These are phyloP conservation scores for Gelatoporia subvermispora DNA, from an alignment of 768 basidiomycete species.

Conservation along the genomic window DNA sequence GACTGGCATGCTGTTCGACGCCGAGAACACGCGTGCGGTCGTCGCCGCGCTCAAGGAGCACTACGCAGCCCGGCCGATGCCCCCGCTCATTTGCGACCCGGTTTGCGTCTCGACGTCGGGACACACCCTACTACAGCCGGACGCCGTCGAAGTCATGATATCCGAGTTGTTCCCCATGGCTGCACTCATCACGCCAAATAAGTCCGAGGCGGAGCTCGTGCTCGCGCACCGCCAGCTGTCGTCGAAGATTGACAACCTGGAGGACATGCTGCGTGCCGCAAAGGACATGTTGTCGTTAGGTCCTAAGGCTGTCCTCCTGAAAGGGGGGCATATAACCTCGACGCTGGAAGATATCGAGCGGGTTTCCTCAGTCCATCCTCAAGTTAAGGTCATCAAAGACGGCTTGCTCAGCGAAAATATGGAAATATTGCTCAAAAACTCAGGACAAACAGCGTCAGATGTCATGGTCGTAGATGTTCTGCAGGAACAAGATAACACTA, in stretches of 20 bases:
- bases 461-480: conserved; percentile 64
- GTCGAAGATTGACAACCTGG: conserved; percentile 38
- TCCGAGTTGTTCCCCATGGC: conserved; percentile 67
- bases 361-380: conserved; percentile 24
- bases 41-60: conserved; percentile 42
- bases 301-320: conserved; percentile 62
- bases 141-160: conserved; percentile 58
- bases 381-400: conserved; percentile 38
- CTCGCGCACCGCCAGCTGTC: conserved; percentile 33
- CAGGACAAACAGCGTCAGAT: conserved; percentile 11
- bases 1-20: conserved; percentile 83
- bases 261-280: conserved; percentile 59
- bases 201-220: conserved; percentile 70
- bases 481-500: conserved; percentile 32
- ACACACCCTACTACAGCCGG: conserved; percentile 64
- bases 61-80: conserved; percentile 28
- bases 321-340: conserved; percentile 73
- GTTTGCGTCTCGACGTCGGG: conserved; percentile 91
- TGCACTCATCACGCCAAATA: conserved; percentile 80
- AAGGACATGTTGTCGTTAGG: conserved; percentile 43
- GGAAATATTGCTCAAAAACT: conserved; percentile 48
- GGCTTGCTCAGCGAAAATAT: conserved; percentile 50
- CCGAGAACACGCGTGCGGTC: conserved; percentile 46
- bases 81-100: conserved; percentile 78
- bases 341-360: conserved; percentile 40